phyloP scores from a whole-genome alignment of 1,139 yeast genomes.

The Suhomyces bolitotheri region DNA sequence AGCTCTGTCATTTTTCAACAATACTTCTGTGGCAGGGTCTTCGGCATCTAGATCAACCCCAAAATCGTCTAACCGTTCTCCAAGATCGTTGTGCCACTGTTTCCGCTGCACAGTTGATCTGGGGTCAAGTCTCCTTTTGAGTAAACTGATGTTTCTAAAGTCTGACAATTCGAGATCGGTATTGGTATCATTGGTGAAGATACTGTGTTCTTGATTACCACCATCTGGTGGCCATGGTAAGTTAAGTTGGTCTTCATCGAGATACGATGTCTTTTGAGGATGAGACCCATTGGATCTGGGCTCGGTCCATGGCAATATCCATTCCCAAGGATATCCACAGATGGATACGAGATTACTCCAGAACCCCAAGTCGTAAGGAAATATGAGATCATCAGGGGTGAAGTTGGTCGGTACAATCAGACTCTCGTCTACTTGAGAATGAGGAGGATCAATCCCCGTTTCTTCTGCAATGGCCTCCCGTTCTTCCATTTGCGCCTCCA shows the following conservation, averaged over 20 bases:
- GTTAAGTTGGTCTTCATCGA: constrained; percentile 58
- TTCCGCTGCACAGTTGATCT: constrained; percentile 31
- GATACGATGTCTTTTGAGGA: constrained; percentile 55
- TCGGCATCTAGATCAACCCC: constrained; percentile 85
- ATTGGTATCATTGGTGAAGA: constrained; percentile 21
- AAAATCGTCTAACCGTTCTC: constrained; percentile 78
- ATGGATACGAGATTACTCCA: constrained; percentile 51
- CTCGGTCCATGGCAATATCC: constrained; percentile 67
- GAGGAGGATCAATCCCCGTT: constrained; percentile 1
- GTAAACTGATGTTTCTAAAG: constrained; percentile 9
- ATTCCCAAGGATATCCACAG: constrained; percentile 60
- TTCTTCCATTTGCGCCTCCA: constrained; percentile 21
- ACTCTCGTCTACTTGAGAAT: constrained; percentile 3
- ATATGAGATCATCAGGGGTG: constrained; percentile 59
- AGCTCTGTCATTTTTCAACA: too few relatives aligned
- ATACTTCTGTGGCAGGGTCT: too few relatives aligned
- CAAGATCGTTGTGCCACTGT: constrained; percentile 76
- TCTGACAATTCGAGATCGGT: constrained; percentile 18
- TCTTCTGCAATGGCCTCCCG: constrained; percentile 1
- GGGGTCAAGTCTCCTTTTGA: constrained; percentile 24
- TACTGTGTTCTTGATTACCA: constrained; percentile 42
- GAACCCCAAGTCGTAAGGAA: constrained; percentile 80
- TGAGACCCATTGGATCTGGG: constrained; percentile 47
- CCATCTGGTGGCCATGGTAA: constrained; percentile 93
- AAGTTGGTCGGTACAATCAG: constrained; percentile 29